phyloP scores from a whole-genome alignment of 2,329 filamentous ascomycete genomes.

The Penicillium nordicum region DNA sequence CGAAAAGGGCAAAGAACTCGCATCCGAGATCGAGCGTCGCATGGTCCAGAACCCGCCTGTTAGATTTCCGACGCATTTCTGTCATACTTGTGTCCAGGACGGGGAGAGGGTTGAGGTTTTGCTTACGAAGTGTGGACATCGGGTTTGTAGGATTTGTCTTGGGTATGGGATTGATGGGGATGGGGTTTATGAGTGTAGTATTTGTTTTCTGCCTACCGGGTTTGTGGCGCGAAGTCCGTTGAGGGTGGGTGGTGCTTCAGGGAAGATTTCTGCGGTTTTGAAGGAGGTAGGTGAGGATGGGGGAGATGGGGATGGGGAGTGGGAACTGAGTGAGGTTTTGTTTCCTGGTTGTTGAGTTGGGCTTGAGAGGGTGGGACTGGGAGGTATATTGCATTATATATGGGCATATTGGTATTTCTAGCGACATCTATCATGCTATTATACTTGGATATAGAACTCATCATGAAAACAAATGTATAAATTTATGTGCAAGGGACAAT shows the following conservation, averaged over 20 bases:
- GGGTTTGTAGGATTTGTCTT: constrained; percentile 23
- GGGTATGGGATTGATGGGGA: constrained; percentile 10
- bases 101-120: constrained; percentile 15
- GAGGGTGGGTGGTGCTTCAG: not conserved
- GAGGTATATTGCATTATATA: not conserved
- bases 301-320: not conserved
- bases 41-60: constrained; percentile 9
- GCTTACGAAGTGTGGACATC: constrained; percentile 22
- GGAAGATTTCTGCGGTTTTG: too few relatives aligned
- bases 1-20: constrained; percentile 26
- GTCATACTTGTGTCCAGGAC: constrained; percentile 21
- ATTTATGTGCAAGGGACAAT: constrained; percentile 5
- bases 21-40: constrained; percentile 21
- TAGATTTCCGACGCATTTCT: constrained; percentile 22
- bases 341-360: not conserved
- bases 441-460: not conserved
- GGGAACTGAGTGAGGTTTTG: not conserved
- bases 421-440: not conserved
- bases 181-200: constrained; percentile 21
- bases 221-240: constrained; percentile 15
- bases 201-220: constrained; percentile 17
- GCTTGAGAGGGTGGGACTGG: not conserved
- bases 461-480: not conserved
- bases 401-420: not conserved
- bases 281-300: too few relatives aligned